Percentiles rank a stretch among this genome's conserved stretches.
Evolutionary conservation across 108 stramenopile genomes (phyloP).

Genomic region (Seminavis robusta): DNA sequence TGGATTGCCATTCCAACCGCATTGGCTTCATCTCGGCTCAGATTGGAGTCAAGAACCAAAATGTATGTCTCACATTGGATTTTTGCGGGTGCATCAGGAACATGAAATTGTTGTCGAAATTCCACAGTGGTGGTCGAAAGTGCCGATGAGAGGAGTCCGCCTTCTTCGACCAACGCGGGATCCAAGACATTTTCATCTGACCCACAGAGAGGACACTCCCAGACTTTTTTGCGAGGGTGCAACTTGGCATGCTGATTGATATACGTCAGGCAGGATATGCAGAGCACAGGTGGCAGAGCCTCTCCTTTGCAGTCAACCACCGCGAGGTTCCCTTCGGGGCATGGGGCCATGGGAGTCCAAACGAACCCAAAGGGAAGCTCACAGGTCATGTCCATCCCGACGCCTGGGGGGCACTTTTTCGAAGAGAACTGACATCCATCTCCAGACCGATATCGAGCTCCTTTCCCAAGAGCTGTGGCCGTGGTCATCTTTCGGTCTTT

Average conservation of each 20-base stretch:
- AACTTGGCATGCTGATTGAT: conserved; percentile 35
- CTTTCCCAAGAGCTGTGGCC: no score
- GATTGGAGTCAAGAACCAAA: conserved; percentile 47
- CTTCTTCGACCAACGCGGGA: conserved; percentile 1
- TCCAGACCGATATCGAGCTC: conserved; percentile 16
- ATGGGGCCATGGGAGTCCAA: conserved; percentile 42
- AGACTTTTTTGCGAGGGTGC: conserved; percentile 21
- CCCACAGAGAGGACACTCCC: conserved; percentile 49
- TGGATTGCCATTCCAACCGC: conserved; percentile 32
- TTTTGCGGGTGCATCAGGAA: background rate
- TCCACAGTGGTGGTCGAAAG: conserved; percentile 29
- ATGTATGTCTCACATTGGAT: conserved; percentile 10
- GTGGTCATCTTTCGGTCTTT: no score
- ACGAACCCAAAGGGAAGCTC: conserved; percentile 54
- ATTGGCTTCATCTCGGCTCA: conserved; percentile 27
- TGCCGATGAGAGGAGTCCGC: conserved; percentile 1
- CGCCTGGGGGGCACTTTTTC: conserved; percentile 30
- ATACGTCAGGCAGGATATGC: conserved; percentile 47
- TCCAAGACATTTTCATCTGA: conserved; percentile 31
- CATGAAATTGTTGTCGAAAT: conserved; percentile 29
- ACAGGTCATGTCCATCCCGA: conserved; percentile 39
- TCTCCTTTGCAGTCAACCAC: background rate
- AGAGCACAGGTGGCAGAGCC: conserved; percentile 34
- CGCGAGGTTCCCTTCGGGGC: background rate
- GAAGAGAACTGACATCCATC: conserved; percentile 40